These are phyloP conservation scores for Isatis tinctoria DNA, from an alignment of 345 rosid genomes.

Conservation along the genomic window DNA sequence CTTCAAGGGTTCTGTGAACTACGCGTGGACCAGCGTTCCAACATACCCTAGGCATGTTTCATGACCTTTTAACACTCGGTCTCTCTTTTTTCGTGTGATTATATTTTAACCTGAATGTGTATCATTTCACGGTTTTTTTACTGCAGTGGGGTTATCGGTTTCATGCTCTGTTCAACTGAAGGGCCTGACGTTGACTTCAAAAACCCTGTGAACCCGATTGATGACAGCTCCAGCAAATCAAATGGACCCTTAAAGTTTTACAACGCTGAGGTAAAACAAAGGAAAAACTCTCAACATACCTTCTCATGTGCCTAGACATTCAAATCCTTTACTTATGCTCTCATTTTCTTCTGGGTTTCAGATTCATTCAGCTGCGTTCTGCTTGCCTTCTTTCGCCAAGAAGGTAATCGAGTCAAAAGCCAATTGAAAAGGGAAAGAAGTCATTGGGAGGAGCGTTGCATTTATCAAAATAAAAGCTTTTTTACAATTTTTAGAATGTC, in stretches of 20 bases:
- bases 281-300: not conserved
- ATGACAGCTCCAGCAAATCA: constrained; percentile 39
- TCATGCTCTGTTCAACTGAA: constrained; percentile 69
- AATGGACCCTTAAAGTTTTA: constrained; percentile 49
- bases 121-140: not conserved
- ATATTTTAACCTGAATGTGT: not conserved
- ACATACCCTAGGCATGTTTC: constrained; percentile 52
- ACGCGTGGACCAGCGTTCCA: constrained; percentile 77
- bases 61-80: not conserved
- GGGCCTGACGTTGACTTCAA: constrained; percentile 63
- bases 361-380: constrained; percentile 59
- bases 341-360: constrained; percentile 19
- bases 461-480: constrained; percentile 17
- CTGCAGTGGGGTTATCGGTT: constrained; percentile 67
- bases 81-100: not conserved
- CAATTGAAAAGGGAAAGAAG: constrained; percentile 10
- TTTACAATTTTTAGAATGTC: constrained; percentile 14
- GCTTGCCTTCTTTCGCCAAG: constrained; percentile 57
- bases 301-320: not conserved
- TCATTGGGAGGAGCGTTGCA: not conserved
- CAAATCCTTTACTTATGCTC: not conserved
- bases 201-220: constrained; percentile 42
- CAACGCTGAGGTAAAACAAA: constrained; percentile 47
- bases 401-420: constrained; percentile 34
- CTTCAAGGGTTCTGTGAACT: constrained; percentile 58